Base-by-base conservation (phyloP, 2,329 filamentous ascomycete species). In the Pyricularia pennisetigena region DNA sequence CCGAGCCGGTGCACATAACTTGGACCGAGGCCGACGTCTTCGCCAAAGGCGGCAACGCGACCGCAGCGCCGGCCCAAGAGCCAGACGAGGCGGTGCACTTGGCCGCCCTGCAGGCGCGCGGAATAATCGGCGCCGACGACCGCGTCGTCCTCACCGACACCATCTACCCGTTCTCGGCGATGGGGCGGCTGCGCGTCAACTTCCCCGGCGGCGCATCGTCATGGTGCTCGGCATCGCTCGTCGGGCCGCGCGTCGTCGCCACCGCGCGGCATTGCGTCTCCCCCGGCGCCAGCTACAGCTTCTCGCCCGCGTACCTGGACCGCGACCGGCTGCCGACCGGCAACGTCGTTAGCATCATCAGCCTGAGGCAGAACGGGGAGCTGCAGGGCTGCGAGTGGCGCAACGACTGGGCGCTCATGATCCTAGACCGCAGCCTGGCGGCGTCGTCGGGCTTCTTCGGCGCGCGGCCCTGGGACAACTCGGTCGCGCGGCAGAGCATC, bases 401-500 rank as follows among this genome's bases (percentile, higher is more conserved):
- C 26, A 69, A 69, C 26, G 71, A 70, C 30, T 70, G 72, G 24
- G 72, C 73, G 64, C 24, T 73, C 3, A 30, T 73, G 26, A 69
- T 73, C 20, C 67, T 71, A 2, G 59, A 63, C 67, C 26, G 63
- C n/a, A 16, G 26, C 24, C 35, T 41, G 49, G 32, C 32, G 49
- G 26, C 20, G n/a, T 57, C 41, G 35, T n/a, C 20, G 7, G 65
- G 65, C 49, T 66, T 12, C 65, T 49, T 66, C 3, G 65, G 65
- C 26, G 64, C 64, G 4, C 14, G 5, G 8, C 20, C n/a, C 64
- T 65, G 64, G 64, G 64, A 65, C 64, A 24, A 24, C 28, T 28
- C 64, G 20, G 28, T 65, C 14, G 4, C 64, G 64, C 14, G 23
- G 4, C 64, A 65, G 30, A 65, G 32, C 30, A 14, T 65, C 29